phyloP scores from a whole-genome alignment of 2,329 filamentous ascomycete genomes.

The Colletotrichum navitas region DNA sequence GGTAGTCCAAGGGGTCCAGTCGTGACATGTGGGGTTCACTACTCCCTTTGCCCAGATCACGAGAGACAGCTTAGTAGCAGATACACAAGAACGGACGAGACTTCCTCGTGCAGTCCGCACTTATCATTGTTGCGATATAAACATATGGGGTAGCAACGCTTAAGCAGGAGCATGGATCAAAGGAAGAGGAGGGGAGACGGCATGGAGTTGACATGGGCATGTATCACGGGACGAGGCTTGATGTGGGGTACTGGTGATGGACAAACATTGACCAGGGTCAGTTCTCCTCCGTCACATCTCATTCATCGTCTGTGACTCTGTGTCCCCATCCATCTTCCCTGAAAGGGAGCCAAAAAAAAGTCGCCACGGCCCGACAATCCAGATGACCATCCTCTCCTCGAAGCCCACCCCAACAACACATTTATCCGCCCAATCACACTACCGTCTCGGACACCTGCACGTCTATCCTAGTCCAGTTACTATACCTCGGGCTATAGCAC shows the following conservation, averaged over 20 bases:
- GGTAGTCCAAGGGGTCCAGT: not conserved
- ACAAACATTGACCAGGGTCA: constrained; percentile 9
- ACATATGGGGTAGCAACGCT: not conserved
- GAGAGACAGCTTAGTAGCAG: not conserved
- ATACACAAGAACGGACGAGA: too few relatives aligned
- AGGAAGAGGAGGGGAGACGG: not conserved
- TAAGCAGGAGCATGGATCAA: not conserved
- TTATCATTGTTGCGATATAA: not conserved
- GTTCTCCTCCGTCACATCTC: not conserved
- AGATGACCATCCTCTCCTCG: constrained; percentile 47
- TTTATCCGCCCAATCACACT: constrained; percentile 46
- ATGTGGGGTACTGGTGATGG: constrained; percentile 17
- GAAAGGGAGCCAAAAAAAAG: not conserved
- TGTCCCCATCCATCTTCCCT: not conserved
- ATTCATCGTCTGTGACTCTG: not conserved
- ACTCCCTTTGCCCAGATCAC: not conserved
- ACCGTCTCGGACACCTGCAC: constrained; percentile 24
- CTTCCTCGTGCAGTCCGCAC: not conserved
- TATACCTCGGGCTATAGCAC: not conserved
- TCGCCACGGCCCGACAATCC: constrained; percentile 53
- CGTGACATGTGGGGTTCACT: not conserved
- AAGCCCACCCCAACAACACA: constrained; percentile 41
- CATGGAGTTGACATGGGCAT: not conserved
- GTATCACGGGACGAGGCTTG: constrained; percentile 18
- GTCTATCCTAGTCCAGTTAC: constrained; percentile 16